These are phyloP conservation scores for Zopfochytrium polystomum DNA, from an alignment of 371 early-diverging fungal species.

Conservation along the genomic window DNA sequence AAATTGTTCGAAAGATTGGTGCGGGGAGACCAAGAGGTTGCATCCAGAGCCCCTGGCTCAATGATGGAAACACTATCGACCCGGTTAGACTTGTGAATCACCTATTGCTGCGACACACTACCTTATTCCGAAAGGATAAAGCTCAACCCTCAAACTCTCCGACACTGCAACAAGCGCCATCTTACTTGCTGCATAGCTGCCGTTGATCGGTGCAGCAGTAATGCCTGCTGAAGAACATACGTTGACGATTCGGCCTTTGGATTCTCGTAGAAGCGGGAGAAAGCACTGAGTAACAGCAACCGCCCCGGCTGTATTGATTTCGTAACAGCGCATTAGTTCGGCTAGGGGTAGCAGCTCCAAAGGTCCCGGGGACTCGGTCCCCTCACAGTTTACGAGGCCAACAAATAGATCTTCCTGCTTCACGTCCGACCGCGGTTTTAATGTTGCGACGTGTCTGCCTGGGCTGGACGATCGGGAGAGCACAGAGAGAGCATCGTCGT, in stretches of 20 bases:
- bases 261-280: conserved; percentile 28
- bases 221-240: conserved; percentile 34
- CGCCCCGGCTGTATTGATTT: conserved; percentile 40
- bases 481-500: no score
- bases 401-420: conserved; percentile 18
- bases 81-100: no score
- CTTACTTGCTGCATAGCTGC: conserved; percentile 57
- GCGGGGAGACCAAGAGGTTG: conserved; percentile 8
- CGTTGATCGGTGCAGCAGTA: conserved; percentile 35
- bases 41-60: conserved; percentile 76
- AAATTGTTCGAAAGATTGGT: conserved; percentile 3
- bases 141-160: conserved; percentile 33
- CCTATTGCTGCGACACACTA: no score
- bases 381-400: conserved; percentile 39
- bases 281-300: conserved; percentile 34
- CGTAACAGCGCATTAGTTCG: conserved; percentile 26
- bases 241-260: conserved; percentile 39
- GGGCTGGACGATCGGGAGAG: no score
- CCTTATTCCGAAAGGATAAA: conserved; percentile 31
- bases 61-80: conserved; percentile 42
- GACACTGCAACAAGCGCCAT: conserved; percentile 89
- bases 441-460: no score
- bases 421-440: not conserved
- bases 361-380: conserved; percentile 28
- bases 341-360: conserved; percentile 24